Conservation (phyloP, 169 alveolate genomes). For the Eimeria sp. region DNA sequence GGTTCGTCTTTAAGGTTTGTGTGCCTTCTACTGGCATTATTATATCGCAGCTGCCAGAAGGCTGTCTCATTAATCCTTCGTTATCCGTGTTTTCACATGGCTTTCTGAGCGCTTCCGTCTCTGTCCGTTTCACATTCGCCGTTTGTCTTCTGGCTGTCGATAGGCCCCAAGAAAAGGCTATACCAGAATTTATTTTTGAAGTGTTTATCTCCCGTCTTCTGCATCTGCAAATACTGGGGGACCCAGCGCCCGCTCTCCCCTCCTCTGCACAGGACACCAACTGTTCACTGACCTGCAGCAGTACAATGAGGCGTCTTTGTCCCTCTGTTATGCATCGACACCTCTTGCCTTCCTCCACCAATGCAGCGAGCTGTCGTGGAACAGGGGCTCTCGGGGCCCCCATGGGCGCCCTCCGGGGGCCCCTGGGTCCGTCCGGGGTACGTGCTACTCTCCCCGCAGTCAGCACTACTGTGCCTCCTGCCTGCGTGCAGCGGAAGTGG, state of each 20-base stretch:
- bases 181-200: background rate
- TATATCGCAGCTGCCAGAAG: background rate
- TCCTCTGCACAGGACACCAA: background rate
- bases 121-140: background rate
- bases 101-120: background rate
- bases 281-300: background rate
- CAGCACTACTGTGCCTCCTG: background rate
- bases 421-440: background rate
- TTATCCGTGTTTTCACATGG: background rate
- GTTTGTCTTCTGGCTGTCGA: background rate
- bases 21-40: background rate
- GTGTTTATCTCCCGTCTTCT: background rate
- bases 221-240: background rate
- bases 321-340: constrained; percentile 27
- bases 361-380: background rate
- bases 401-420: background rate
- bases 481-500: constrained; percentile 1
- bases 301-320: background rate
- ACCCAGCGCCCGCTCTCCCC: background rate
- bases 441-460: background rate
- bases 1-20: background rate
- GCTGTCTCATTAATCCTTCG: background rate
- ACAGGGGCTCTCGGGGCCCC: background rate
- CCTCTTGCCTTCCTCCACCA: background rate
- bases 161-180: background rate